phyloP scores from a whole-genome alignment of 1,284 basidiomycete species.

The Cryptococcus neoformans region DNA sequence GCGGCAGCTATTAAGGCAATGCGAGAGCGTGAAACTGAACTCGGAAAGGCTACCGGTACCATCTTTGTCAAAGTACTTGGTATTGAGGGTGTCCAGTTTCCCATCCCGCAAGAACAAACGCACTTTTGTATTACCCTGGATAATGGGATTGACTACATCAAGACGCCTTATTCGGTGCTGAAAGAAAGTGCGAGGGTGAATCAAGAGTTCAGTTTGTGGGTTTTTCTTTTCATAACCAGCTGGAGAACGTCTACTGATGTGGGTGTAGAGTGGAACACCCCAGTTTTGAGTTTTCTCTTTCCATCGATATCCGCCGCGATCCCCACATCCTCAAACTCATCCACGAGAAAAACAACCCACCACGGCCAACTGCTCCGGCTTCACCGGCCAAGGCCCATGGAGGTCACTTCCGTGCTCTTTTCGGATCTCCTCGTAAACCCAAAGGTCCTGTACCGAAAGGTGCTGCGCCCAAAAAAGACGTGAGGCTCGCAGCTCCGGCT shows the following conservation, averaged over 20 bases:
- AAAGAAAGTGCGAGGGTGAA: conserved; percentile 66
- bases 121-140: conserved; percentile 85
- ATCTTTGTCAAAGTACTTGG: conserved; percentile 91
- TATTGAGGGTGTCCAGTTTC: conserved; percentile 67
- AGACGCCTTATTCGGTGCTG: conserved; percentile 75
- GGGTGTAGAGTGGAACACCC: conserved; percentile 51
- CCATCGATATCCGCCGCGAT: conserved; percentile 75
- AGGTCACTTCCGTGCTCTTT: conserved; percentile 62
- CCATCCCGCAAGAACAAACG: conserved; percentile 69
- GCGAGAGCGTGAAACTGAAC: conserved; percentile 64
- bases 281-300: conserved; percentile 86
- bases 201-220: conserved; percentile 92
- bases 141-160: conserved; percentile 95
- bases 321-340: conserved; percentile 65
- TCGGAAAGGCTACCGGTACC: conserved; percentile 79
- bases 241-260: background rate
- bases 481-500: background rate
- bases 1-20: conserved; percentile 80
- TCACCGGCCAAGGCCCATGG: conserved; percentile 50
- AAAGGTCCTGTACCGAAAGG: conserved; percentile 23
- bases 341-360: conserved; percentile 56
- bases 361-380: conserved; percentile 51
- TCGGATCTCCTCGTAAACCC: conserved; percentile 72
- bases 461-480: background rate
- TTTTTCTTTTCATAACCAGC: background rate